Percentiles rank a stretch among this genome's conserved stretches.
Evolutionary conservation across 805 yeast genomes (phyloP).

Genomic region (Yarrowia porcina): DNA sequence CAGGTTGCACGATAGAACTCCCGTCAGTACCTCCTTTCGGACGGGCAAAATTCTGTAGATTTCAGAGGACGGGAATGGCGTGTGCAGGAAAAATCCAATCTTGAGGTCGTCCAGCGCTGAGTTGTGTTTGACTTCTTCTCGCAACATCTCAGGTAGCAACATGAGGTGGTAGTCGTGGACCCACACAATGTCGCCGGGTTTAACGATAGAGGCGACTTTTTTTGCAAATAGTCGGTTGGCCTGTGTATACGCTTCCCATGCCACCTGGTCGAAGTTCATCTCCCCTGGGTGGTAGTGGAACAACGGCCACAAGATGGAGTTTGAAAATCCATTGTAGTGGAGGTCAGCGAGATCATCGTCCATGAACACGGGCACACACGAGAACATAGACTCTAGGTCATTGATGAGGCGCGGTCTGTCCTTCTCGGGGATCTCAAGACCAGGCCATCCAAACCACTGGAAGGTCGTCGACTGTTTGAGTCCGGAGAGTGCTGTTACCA

Average conservation of each 20-base stretch:
- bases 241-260: conserved; percentile 96
- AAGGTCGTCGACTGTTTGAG: conserved; percentile 75
- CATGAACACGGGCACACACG: conserved; percentile 85
- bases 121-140: conserved; percentile 49
- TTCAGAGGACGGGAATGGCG: conserved; percentile 97
- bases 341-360: conserved; percentile 88
- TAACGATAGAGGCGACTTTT: conserved; percentile 62
- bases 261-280: conserved; percentile 94
- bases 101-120: conserved; percentile 53
- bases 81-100: conserved; percentile 91
- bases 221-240: conserved; percentile 83
- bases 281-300: conserved; percentile 99
- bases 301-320: conserved; percentile 94
- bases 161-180: conserved; percentile 96
- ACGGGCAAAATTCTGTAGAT: conserved; percentile 95
- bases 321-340: conserved; percentile 94
- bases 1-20: conserved; percentile 89
- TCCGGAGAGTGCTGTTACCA: conserved; percentile 94
- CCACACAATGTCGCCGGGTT: conserved; percentile 90
- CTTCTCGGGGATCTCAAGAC: conserved; percentile 74
- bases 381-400: conserved; percentile 73
- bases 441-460: conserved; percentile 99
- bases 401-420: conserved; percentile 66
- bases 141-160: conserved; percentile 86
- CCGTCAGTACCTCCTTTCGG: conserved; percentile 83